A percentile compares a stretch with the other conserved stretches of the same genome.
phyloP scores from a whole-genome alignment of 441 rosid species.

The Aleurites moluccanus region DNA sequence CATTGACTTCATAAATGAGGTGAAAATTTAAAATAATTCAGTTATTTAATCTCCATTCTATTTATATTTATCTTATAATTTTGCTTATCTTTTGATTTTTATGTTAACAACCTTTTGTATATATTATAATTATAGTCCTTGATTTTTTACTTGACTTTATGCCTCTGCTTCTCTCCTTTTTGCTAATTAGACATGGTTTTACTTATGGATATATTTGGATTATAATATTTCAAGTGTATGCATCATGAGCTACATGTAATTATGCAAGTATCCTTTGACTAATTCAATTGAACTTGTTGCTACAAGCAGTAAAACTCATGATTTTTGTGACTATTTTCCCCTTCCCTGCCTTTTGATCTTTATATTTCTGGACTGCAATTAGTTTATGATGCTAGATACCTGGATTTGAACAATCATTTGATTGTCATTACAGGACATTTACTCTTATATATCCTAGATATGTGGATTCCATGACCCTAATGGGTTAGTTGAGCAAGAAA shows the following conservation, averaged over 20 bases:
- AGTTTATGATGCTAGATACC: neutral
- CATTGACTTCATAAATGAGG: slow-evolving; percentile 91
- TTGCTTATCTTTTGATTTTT: neutral
- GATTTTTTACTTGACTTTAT: neutral
- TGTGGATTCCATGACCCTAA: neutral
- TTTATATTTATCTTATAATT: neutral
- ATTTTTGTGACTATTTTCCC: neutral
- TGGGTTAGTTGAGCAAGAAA: neutral
- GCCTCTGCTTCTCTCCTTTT: neutral
- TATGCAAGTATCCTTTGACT: too few relatives aligned
- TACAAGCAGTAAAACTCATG: neutral
- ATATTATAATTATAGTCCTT: neutral
- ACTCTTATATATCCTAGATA: neutral
- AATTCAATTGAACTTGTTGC: neutral
- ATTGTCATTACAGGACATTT: neutral
- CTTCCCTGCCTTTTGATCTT: neutral
- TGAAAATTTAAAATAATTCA: slow-evolving; percentile 24
- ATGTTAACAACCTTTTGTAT: neutral
- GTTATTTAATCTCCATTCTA: slow-evolving; percentile 3
- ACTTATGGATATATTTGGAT: neutral
- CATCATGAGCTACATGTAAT: neutral
- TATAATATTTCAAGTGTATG: neutral
- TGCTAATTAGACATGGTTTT: neutral
- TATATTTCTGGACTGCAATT: neutral
- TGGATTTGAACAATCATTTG: neutral